phyloP scores from a whole-genome alignment of 148 eudicot species.

The Fallopia convolvulus region DNA sequence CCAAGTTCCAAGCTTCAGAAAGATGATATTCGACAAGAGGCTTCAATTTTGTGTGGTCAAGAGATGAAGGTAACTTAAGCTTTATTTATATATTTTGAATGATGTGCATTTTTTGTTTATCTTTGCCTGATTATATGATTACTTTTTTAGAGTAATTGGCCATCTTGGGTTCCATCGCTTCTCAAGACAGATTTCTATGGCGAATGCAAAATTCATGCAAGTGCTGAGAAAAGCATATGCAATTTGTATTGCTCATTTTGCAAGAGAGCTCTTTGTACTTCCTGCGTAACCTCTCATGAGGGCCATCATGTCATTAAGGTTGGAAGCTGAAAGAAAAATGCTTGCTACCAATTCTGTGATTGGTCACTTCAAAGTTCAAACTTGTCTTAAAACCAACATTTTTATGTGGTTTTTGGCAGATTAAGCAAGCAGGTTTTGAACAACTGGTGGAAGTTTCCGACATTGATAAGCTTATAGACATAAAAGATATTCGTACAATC shows the following conservation, averaged over 20 bases:
- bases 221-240: not conserved
- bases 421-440: not conserved
- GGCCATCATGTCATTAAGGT: slow-evolving; percentile 7
- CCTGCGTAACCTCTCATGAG: slow-evolving; percentile 1
- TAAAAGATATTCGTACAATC: not conserved
- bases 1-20: not conserved
- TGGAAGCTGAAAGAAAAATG: not conserved
- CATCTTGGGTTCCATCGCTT: not conserved
- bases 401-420: slow-evolving; percentile 2
- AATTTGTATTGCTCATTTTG: not conserved
- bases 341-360: not conserved
- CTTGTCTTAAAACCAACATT: not conserved
- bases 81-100: not conserved
- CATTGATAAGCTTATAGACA: not conserved
- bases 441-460: not conserved
- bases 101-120: not conserved
- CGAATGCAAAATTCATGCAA: not conserved
- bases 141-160: not conserved
- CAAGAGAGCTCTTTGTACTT: not conserved
- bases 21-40: not conserved
- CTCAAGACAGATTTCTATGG: slow-evolving; percentile 4
- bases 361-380: not conserved
- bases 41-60: not conserved
- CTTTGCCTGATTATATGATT: not conserved
- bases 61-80: not conserved